phyloP scores from a whole-genome alignment of 495 filamentous ascomycete species.

The Filosporella fistucella region DNA sequence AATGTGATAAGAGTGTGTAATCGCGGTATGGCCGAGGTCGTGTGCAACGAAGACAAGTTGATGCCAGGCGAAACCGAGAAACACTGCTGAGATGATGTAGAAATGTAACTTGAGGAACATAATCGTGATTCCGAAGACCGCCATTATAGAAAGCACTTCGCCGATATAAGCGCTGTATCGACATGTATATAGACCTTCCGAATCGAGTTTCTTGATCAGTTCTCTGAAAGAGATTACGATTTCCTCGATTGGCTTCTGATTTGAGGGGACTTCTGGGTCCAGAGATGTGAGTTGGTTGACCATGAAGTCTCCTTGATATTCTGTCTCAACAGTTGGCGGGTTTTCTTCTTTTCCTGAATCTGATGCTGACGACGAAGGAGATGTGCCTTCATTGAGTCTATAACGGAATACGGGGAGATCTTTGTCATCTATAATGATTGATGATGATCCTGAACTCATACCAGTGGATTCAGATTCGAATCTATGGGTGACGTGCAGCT shows the following conservation, averaged over 20 bases:
- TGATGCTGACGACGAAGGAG: too few species aligned
- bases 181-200: neutral
- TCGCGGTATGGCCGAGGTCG: conserved; percentile 93
- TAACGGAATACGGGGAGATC: too few species aligned
- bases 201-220: neutral
- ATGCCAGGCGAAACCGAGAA: neutral
- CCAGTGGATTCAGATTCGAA: too few species aligned
- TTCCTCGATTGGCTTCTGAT: neutral
- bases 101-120: neutral
- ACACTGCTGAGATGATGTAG: neutral
- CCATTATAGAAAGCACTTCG: neutral
- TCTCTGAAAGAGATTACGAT: neutral
- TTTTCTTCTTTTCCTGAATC: neutral
- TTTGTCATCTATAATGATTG: neutral
- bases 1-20: conserved; percentile 77
- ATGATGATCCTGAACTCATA: neutral
- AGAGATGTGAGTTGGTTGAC: too few species aligned
- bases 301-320: too few species aligned
- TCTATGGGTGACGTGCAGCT: too few species aligned
- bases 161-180: neutral
- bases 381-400: too few species aligned
- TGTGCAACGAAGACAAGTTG: conserved; percentile 81
- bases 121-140: neutral
- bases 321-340: neutral
- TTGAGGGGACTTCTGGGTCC: too few species aligned